phyloP scores from a whole-genome alignment of 441 rosid species.

The Hura crepitans region DNA sequence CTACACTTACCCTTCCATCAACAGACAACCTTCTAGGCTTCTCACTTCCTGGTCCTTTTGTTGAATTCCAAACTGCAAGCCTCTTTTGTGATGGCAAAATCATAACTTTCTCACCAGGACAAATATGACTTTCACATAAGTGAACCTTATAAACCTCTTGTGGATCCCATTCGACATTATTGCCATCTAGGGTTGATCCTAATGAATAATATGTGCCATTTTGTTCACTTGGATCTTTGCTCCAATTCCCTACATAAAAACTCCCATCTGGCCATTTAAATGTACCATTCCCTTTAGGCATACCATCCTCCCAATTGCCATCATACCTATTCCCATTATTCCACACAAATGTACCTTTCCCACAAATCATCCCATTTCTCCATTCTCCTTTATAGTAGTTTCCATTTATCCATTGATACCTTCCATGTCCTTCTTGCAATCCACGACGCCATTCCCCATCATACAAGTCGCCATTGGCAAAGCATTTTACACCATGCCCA shows the following conservation, averaged over 20 bases:
- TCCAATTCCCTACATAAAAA: constrained; percentile 84
- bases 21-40: constrained; percentile 47
- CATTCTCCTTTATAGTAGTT: constrained; percentile 71
- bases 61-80: constrained; percentile 61
- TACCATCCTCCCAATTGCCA: constrained; percentile 81
- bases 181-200: constrained; percentile 30
- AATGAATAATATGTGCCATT: constrained; percentile 80
- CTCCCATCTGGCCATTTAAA: constrained; percentile 74
- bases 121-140: constrained; percentile 45
- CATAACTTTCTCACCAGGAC: constrained; percentile 57
- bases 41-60: constrained; percentile 39
- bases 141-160: constrained; percentile 55
- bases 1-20: constrained; percentile 37
- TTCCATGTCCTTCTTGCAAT: constrained; percentile 74
- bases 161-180: constrained; percentile 63
- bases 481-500: constrained; percentile 66
- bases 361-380: constrained; percentile 69
- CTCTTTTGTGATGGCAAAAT: constrained; percentile 80
- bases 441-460: constrained; percentile 91
- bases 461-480: constrained; percentile 65
- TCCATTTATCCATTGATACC: constrained; percentile 76
- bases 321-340: constrained; percentile 69
- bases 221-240: constrained; percentile 68
- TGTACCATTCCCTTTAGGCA: constrained; percentile 87
- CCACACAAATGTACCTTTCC: constrained; percentile 81